A percentile compares a stretch with the other conserved stretches of the same genome.
Conservation (phyloP, 768 basidiomycete genomes). For the Gloeopeniophorella convolvens region DNA sequence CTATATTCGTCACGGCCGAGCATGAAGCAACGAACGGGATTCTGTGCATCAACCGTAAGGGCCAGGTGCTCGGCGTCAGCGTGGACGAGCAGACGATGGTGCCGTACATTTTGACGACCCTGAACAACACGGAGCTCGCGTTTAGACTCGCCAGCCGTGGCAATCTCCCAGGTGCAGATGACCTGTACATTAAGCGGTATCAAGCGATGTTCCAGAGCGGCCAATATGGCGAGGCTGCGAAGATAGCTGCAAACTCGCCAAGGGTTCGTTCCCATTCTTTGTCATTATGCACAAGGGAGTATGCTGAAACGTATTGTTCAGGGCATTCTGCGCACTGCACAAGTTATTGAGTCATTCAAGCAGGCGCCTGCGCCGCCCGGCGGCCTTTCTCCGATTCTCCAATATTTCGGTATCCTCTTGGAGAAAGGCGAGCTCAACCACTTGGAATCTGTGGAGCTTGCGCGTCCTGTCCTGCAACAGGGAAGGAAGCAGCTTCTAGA, state of each 20-base stretch:
- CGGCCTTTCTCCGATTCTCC: slow-evolving; percentile 88
- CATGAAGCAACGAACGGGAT: slow-evolving; percentile 92
- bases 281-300: too few species aligned
- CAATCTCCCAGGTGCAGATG: slow-evolving; percentile 94
- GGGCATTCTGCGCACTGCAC: slow-evolving; percentile 91
- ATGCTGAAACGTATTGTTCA: slow-evolving; percentile 27
- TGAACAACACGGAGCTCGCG: slow-evolving; percentile 95
- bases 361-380: slow-evolving; percentile 82
- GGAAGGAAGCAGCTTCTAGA: slow-evolving; percentile 96
- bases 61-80: slow-evolving; percentile 92
- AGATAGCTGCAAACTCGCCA: slow-evolving; percentile 95
- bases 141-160: slow-evolving; percentile 95
- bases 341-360: slow-evolving; percentile 97
- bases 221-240: slow-evolving; percentile 89
- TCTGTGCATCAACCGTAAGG: slow-evolving; percentile 99
- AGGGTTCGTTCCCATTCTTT: too few species aligned
- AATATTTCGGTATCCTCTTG: slow-evolving; percentile 96
- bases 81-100: slow-evolving; percentile 97
- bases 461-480: slow-evolving; percentile 90
- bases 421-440: slow-evolving; percentile 98
- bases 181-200: slow-evolving; percentile 91
- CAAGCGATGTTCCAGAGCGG: slow-evolving; percentile 82
- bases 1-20: slow-evolving; percentile 96
- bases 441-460: slow-evolving; percentile 89
- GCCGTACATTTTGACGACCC: slow-evolving; percentile 85